Evolutionary conservation across 2,329 filamentous ascomycete species (phyloP).

Genomic region (Fusarium sp.): DNA sequence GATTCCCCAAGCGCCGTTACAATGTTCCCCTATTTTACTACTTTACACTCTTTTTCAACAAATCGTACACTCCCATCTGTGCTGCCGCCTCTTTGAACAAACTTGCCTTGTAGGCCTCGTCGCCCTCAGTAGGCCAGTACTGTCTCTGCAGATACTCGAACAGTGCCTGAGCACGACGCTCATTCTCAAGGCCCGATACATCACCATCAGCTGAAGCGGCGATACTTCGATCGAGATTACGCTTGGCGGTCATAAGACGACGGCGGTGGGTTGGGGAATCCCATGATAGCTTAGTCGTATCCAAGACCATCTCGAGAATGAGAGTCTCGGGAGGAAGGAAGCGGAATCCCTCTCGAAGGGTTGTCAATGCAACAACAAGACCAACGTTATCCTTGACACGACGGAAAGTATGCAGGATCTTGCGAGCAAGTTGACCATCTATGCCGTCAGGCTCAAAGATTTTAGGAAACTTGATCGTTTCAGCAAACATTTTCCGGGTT

Average conservation of each 20-base stretch:
- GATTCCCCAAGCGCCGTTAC: slow-evolving; percentile 3
- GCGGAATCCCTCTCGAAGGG: slow-evolving; percentile 57
- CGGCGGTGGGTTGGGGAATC: slow-evolving; percentile 55
- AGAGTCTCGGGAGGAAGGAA: slow-evolving; percentile 60
- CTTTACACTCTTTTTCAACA: slow-evolving; percentile 41
- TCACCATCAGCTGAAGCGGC: slow-evolving; percentile 48
- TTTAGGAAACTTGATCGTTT: slow-evolving; percentile 62
- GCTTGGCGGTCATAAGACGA: slow-evolving; percentile 57
- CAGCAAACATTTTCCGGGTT: slow-evolving; percentile 59
- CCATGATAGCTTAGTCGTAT: slow-evolving; percentile 58
- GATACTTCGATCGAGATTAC: slow-evolving; percentile 57
- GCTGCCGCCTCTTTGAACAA: slow-evolving; percentile 51
- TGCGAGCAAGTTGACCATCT: slow-evolving; percentile 61
- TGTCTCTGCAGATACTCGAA: slow-evolving; percentile 57
- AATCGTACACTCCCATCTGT: slow-evolving; percentile 59
- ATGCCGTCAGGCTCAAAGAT: slow-evolving; percentile 59
- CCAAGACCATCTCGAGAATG: slow-evolving; percentile 60
- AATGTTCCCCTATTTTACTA: slow-evolving; percentile 17
- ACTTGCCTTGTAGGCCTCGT: slow-evolving; percentile 41
- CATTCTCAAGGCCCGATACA: slow-evolving; percentile 51
- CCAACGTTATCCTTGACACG: slow-evolving; percentile 59
- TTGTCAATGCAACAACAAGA: slow-evolving; percentile 59
- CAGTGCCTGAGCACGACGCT: slow-evolving; percentile 55
- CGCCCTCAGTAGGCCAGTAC: slow-evolving; percentile 50
- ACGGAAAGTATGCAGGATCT: slow-evolving; percentile 64